phyloP scores from a whole-genome alignment of 2,329 filamentous ascomycete species.

The Penicillium sp. region DNA sequence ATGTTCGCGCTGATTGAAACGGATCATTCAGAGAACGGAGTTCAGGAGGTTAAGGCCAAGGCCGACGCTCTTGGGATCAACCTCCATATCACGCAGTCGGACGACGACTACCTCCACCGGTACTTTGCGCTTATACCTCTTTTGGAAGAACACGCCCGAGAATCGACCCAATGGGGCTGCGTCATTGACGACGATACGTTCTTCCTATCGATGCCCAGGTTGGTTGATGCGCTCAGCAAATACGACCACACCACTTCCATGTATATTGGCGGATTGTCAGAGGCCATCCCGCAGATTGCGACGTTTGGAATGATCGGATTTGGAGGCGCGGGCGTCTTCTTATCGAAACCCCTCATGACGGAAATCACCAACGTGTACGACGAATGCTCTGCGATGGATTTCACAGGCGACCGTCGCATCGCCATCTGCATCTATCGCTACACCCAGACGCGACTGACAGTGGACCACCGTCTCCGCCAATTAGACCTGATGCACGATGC shows the following conservation, averaged over 20 bases:
- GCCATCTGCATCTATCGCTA: constrained; percentile 56
- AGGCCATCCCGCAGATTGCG: constrained; percentile 52
- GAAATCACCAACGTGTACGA: constrained; percentile 49
- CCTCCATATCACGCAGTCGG: constrained; percentile 34
- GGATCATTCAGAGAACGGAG: constrained; percentile 20
- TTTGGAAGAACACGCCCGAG: constrained; percentile 45
- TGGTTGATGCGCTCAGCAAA: constrained; percentile 48
- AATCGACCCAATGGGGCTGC: constrained; percentile 53
- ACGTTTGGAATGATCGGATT: constrained; percentile 58
- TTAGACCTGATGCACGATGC: constrained; percentile 55
- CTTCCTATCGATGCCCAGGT: constrained; percentile 53
- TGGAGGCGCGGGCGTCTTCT: constrained; percentile 58
- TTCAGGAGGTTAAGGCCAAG: constrained; percentile 33
- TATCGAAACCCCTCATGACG: constrained; percentile 52
- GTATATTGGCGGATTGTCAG: constrained; percentile 58
- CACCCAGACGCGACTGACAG: constrained; percentile 53
- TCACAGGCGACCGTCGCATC: constrained; percentile 55
- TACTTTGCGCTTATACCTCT: constrained; percentile 56
- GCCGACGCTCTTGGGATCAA: constrained; percentile 42
- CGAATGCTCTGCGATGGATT: constrained; percentile 47
- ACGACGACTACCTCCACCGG: constrained; percentile 45
- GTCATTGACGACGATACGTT: constrained; percentile 64
- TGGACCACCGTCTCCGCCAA: constrained; percentile 56
- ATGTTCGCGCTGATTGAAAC: constrained; percentile 54
- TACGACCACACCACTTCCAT: constrained; percentile 50